These are phyloP conservation scores for Canavalia ensiformis DNA, from an alignment of 306 rosid genomes.

Conservation along the genomic window DNA sequence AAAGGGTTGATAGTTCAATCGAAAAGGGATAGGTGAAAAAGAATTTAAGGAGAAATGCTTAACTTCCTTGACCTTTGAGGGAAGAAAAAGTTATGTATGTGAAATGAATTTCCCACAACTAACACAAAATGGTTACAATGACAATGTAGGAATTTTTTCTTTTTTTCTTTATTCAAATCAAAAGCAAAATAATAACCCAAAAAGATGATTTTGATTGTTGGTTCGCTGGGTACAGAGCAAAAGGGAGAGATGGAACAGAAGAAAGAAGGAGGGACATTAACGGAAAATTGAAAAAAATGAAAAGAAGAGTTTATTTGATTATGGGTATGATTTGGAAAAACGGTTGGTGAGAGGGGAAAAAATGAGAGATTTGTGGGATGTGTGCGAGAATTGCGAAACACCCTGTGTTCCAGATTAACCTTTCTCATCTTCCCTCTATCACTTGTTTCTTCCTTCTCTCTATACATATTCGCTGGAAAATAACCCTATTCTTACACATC, in stretches of 20 bases:
- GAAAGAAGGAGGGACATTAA: slow-evolving; percentile 43
- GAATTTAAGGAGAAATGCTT: slow-evolving; percentile 6
- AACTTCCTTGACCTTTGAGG: not conserved
- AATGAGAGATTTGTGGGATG: slow-evolving; percentile 30
- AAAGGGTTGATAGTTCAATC: slow-evolving; percentile 18
- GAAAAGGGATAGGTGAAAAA: not conserved
- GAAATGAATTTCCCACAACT: slow-evolving; percentile 36
- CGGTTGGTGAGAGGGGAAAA: slow-evolving; percentile 30
- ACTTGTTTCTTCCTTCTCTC: not conserved
- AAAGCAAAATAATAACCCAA: slow-evolving; percentile 3
- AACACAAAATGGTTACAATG: slow-evolving; percentile 17
- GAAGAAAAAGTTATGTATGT: slow-evolving; percentile 1
- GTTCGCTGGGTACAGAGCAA: slow-evolving; percentile 24
- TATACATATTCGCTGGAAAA: not conserved
- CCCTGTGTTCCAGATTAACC: slow-evolving; percentile 26
- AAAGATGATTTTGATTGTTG: slow-evolving; percentile 12
- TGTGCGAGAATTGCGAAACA: slow-evolving; percentile 45
- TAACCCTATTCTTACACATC: slow-evolving; percentile 2
- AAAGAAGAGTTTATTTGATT: slow-evolving; percentile 30
- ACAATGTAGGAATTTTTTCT: slow-evolving; percentile 28
- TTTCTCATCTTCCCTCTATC: not conserved
- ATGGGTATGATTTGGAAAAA: slow-evolving; percentile 43
- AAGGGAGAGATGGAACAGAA: slow-evolving; percentile 35
- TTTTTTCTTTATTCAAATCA: slow-evolving; percentile 28
- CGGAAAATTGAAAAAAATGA: slow-evolving; percentile 38